Base-by-base conservation (phyloP, 495 filamentous ascomycete genomes). In the Lichina pygmaea region DNA sequence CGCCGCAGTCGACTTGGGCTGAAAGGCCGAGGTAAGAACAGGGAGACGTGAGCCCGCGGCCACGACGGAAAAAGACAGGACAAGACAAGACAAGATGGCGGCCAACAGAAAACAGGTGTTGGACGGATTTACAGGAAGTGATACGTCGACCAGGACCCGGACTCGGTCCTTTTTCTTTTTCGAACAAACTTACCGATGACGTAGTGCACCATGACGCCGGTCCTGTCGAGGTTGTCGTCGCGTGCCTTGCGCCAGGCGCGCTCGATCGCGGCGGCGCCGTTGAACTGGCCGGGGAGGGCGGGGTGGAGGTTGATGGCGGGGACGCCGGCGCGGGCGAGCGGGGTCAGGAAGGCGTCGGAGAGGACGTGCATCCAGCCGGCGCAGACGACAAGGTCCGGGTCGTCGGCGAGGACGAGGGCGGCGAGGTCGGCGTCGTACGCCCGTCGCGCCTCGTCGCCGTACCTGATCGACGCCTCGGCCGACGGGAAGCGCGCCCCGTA, bases 191-290 rank as follows among this genome's bases (percentile, higher is more conserved):
- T 24, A 24, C 66, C 69, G 51, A 93, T 80, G 41, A 93, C 82
- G 55, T 82, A 75, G 59, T 93, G 85, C 3, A 91, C 73, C 85
- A 95, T 93, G n/a, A 89, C 75, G 0, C 85, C 85, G 2, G 84
- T 93, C 56, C 67, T 73, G 53, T 78, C 68, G 36, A 86, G 70
- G 57, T 70, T 72, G 7, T 78, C 80, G 17, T 68, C 68, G 54
- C 75, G 53, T 58, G 74, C 91, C 44, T 81, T 81, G 34, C 71
- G 65, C 58, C 77, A 78, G 16, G 85, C 85, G 13, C 83, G 66
- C 47, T 75, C 68, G 50, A 94, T 91, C 2, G 81, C 83, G 48
- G 71, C 58, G 56, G 77, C 71, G 7, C 83, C 83, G 57, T 89
- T 77, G 53, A 86, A 86, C 49, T 72, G 63, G 12, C 75, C 75